These are phyloP conservation scores for Hirschfeldia incana DNA, from an alignment of 345 rosid genomes.

Conservation along the genomic window DNA sequence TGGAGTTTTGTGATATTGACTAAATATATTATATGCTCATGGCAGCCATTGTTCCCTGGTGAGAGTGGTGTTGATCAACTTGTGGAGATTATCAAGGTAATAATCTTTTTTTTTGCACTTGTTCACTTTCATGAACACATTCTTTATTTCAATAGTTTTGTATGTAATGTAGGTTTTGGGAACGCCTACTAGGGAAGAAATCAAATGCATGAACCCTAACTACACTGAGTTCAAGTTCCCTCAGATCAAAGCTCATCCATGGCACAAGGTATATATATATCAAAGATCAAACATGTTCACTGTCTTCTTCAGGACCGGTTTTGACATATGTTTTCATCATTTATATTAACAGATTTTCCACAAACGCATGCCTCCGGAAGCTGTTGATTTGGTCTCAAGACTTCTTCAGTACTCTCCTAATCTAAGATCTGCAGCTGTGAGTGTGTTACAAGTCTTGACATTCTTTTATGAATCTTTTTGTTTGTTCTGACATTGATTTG, in stretches of 20 bases:
- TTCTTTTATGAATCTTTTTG: not conserved
- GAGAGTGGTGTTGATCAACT: constrained; percentile 98
- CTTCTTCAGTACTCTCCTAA: constrained; percentile 95
- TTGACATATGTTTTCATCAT: constrained; percentile 1
- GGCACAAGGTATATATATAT: constrained; percentile 83
- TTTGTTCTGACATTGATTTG: constrained; percentile 4
- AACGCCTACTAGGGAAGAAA: constrained; percentile 98
- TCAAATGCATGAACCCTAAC: constrained; percentile 97
- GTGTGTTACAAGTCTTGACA: constrained; percentile 42
- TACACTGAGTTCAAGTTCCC: constrained; percentile 96
- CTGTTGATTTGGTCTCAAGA: constrained; percentile 95
- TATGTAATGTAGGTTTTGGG: constrained; percentile 67
- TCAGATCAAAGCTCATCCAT: constrained; percentile 97
- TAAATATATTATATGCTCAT: constrained; percentile 23
- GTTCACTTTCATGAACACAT: not conserved
- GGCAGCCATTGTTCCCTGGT: constrained; percentile 93
- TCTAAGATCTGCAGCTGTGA: constrained; percentile 85
- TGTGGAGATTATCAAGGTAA: constrained; percentile 97
- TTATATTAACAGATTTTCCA: constrained; percentile 65
- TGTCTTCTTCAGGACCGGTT: not conserved
- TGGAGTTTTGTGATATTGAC: constrained; percentile 15
- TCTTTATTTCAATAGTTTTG: not conserved
- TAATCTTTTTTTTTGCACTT: not conserved
- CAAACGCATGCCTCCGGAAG: constrained; percentile 96
- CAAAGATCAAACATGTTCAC: not conserved